Evolutionary conservation across 768 basidiomycete species (phyloP), one percentile per base, ranked within the genome.

Genomic region (Mycena rosella): DNA sequence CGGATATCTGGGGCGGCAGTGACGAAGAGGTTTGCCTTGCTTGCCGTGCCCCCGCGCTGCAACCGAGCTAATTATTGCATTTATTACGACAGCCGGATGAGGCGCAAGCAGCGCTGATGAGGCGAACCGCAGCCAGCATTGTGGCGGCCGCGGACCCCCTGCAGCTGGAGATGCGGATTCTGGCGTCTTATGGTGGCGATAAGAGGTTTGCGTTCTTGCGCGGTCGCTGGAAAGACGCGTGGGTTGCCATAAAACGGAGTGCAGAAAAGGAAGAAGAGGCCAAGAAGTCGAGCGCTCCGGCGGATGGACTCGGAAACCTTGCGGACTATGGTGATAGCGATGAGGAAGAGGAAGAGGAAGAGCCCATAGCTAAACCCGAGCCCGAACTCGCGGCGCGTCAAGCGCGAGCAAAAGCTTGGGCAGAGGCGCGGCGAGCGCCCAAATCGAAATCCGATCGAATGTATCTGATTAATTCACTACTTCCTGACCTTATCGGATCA

Each of bases 111-210:
- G 85, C 86, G 4, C 83, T 96, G 14, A 96, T 98, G 89, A 78
- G 81, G 14, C 87, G 90, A 58, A 96, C 95, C 0, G 93, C 93
- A 0, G 70, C 75, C 15, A 92, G 95, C 66, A 78, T 96, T 34
- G 74, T 85, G 27, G 78, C 87, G 9, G 92, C 95, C 1, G 88
- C 91, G 2, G 95, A 96, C 73, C 87, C 93, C 18, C 87, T 90
- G 0, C 89, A 95, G 69, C 84, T 97, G 26, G 95, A 96, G 77
- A 89, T 96, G 85, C 88, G 95, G 8, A 96, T 98, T 72, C 82
- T 97, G 18, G 91, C 96, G 13, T 95, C 97, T 72, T 87, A 96
- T 73, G 91, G 94, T 0, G 80, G 83, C 15, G 95, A 97, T 75
- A 80, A 82, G 49, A 86, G 93, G 8, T 96, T 98, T 74, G 88